Evolutionary conservation across 1,139 yeast genomes (phyloP).

Genomic region (Debaryomycetaceae sp.): DNA sequence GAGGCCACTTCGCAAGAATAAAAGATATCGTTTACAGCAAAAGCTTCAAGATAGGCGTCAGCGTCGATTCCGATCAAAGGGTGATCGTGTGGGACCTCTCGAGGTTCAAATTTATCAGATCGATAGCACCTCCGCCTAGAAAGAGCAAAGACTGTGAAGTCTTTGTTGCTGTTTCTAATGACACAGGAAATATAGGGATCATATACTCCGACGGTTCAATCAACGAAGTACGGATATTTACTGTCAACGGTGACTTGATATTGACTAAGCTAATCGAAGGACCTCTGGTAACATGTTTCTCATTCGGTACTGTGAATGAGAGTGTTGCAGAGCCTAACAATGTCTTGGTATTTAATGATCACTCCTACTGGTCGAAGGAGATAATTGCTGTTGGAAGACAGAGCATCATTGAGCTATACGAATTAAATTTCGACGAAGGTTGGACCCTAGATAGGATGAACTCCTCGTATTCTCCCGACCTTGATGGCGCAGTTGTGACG

Average conservation of each 20-base stretch:
- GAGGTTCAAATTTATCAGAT: slow-evolving; percentile 46
- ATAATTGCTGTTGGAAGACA: slow-evolving; percentile 25
- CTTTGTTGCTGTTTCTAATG: slow-evolving; percentile 49
- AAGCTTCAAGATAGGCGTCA: slow-evolving; percentile 50
- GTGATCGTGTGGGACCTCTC: slow-evolving; percentile 61
- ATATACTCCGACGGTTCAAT: slow-evolving; percentile 15
- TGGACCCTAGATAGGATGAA: slow-evolving; percentile 23
- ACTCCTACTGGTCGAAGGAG: slow-evolving; percentile 40
- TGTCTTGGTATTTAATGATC: slow-evolving; percentile 21
- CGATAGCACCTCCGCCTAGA: slow-evolving; percentile 20
- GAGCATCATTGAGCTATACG: slow-evolving; percentile 21
- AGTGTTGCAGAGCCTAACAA: slow-evolving; percentile 24
- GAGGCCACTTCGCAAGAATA: slow-evolving; percentile 52
- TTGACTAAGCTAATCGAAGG: slow-evolving; percentile 15
- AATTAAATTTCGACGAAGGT: slow-evolving; percentile 16
- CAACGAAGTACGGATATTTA: slow-evolving; percentile 34
- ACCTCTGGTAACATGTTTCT: slow-evolving; percentile 17
- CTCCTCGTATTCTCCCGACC: slow-evolving; percentile 13
- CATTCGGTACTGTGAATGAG: slow-evolving; percentile 33
- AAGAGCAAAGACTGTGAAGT: slow-evolving; percentile 11
- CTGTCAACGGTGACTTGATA: slow-evolving; percentile 53
- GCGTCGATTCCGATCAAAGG: slow-evolving; percentile 48
- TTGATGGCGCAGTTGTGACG: slow-evolving; percentile 18
- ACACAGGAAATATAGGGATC: slow-evolving; percentile 51
- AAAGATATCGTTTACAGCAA: slow-evolving; percentile 40